phyloP scores from a whole-genome alignment of 2,329 filamentous ascomycete species.

The Cordyceps tenuipes region DNA sequence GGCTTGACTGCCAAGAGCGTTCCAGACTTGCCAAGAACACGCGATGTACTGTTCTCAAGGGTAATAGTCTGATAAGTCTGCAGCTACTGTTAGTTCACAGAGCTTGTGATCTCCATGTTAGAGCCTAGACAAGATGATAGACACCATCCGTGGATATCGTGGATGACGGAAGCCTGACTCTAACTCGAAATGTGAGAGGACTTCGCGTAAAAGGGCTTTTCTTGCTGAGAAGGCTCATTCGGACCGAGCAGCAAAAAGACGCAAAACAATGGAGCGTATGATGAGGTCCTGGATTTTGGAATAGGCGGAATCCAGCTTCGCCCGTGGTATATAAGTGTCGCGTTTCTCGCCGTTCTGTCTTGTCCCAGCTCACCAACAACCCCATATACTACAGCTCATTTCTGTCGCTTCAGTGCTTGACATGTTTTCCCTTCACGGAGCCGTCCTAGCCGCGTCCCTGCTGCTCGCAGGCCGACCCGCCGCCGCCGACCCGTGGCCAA shows the following conservation, averaged over 20 bases:
- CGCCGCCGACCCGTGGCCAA: constrained; percentile 19
- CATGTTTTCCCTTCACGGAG: constrained; percentile 43
- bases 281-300: background rate
- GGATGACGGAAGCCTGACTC: background rate
- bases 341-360: background rate
- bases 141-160: background rate
- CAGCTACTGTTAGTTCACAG: background rate
- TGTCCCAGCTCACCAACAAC: background rate
- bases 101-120: background rate
- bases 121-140: background rate
- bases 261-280: background rate
- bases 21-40: background rate
- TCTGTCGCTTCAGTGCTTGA: constrained; percentile 4
- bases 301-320: background rate
- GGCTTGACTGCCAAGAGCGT: background rate
- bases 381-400: background rate
- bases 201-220: background rate
- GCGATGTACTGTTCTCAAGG: background rate
- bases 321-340: background rate
- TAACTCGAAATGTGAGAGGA: background rate
- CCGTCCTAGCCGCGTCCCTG: constrained; percentile 30
- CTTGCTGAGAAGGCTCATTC: background rate
- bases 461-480: constrained; percentile 26
- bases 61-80: background rate
- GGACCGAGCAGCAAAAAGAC: background rate